Evolutionary conservation across 306 rosid genomes (phyloP).

Genomic region (Adenanthera pavonina): DNA sequence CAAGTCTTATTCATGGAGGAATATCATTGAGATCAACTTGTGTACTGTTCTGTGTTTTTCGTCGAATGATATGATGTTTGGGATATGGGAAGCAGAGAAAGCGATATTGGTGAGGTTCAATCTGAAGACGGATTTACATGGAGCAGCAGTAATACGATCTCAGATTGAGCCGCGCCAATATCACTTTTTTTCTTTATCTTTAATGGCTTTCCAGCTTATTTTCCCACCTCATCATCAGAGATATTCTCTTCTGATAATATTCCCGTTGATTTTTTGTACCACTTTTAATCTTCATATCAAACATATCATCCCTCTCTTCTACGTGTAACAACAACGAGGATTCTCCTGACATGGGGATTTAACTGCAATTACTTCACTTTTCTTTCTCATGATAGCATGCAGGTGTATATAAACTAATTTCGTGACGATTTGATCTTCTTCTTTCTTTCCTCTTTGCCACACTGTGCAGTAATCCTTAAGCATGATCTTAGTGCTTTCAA

Average conservation of each 20-base stretch:
- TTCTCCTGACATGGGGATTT: slow-evolving; percentile 25
- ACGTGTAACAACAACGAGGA: neutral
- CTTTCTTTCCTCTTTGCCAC: neutral
- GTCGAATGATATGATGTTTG: slow-evolving; percentile 25
- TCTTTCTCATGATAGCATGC: slow-evolving; percentile 26
- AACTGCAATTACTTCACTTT: slow-evolving; percentile 16
- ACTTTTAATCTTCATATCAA: slow-evolving; percentile 24
- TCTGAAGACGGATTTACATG: slow-evolving; percentile 91
- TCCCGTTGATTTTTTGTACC: neutral
- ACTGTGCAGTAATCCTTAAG: neutral
- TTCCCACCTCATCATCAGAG: slow-evolving; percentile 36
- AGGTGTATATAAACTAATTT: slow-evolving; percentile 18
- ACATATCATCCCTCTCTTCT: slow-evolving; percentile 19
- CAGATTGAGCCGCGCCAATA: slow-evolving; percentile 99
- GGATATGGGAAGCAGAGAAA: slow-evolving; percentile 55
- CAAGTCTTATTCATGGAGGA: slow-evolving; percentile 40
- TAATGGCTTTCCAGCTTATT: neutral
- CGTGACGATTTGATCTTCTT: neutral
- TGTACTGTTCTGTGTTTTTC: neutral
- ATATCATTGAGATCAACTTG: neutral
- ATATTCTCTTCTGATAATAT: slow-evolving; percentile 36
- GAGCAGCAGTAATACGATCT: slow-evolving; percentile 72
- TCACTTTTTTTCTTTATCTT: slow-evolving; percentile 62
- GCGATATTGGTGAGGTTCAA: slow-evolving; percentile 99
- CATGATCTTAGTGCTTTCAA: slow-evolving; percentile 7